Percentiles rank a stretch among this genome's conserved stretches.
Conservation (phyloP, 2,329 filamentous ascomycete genomes). For the Colletotrichum karsti region DNA sequence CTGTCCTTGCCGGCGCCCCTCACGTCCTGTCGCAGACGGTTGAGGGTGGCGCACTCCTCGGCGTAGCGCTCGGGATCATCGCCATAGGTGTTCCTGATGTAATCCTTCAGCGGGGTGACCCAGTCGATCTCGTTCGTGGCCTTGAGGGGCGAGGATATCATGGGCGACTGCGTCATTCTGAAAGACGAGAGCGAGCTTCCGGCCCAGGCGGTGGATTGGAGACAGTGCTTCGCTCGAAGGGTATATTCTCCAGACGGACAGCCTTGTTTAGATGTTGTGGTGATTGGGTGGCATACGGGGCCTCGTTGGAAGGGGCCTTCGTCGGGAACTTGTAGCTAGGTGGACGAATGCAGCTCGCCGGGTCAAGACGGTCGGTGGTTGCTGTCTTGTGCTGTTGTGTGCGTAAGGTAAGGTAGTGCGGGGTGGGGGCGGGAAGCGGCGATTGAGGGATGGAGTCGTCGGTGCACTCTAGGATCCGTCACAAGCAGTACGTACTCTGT, state of each 20-base stretch:
- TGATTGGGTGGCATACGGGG: slow-evolving; percentile 27
- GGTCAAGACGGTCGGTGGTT: slow-evolving; percentile 12
- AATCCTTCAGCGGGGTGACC: slow-evolving; percentile 88
- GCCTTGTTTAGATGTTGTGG: slow-evolving; percentile 24
- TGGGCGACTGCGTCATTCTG: slow-evolving; percentile 84
- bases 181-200: slow-evolving; percentile 28
- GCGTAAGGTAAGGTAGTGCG: slow-evolving; percentile 20
- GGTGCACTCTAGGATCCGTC: slow-evolving; percentile 8
- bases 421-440: slow-evolving; percentile 22
- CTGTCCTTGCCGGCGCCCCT: slow-evolving; percentile 96
- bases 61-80: slow-evolving; percentile 96
- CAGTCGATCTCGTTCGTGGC: slow-evolving; percentile 98
- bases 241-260: background rate
- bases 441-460: slow-evolving; percentile 21
- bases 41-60: slow-evolving; percentile 94
- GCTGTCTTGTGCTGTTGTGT: slow-evolving; percentile 19
- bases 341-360: slow-evolving; percentile 24
- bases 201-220: background rate
- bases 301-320: slow-evolving; percentile 21
- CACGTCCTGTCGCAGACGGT: slow-evolving; percentile 97
- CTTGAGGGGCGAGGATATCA: slow-evolving; percentile 95
- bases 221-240: slow-evolving; percentile 5
- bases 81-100: slow-evolving; percentile 93
- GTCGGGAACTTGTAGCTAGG: slow-evolving; percentile 11
- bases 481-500: slow-evolving; percentile 20